Evolutionary conservation across 352 stramenopile genomes (phyloP).

Genomic region (Globisporangium solare): DNA sequence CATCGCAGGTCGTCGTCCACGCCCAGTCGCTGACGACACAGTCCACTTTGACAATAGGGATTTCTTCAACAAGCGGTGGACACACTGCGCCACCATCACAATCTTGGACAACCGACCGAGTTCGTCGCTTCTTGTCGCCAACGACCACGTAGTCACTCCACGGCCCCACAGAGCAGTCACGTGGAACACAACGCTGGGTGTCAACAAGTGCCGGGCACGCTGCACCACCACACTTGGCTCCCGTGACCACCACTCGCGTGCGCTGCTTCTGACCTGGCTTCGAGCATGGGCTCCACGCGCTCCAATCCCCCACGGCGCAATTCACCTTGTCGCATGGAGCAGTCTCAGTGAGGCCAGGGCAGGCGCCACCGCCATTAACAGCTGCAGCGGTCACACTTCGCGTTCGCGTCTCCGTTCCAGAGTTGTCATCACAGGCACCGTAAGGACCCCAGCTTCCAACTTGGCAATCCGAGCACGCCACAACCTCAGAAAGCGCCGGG

Average conservation of each 20-base stretch:
- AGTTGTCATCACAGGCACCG: conserved; percentile 26
- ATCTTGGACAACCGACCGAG: conserved; percentile 3
- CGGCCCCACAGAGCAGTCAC: conserved; percentile 17
- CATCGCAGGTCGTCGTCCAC: conserved; percentile 24
- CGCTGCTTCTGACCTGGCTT: conserved; percentile 13
- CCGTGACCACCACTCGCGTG: conserved; percentile 16
- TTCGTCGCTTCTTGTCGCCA: conserved; percentile 15
- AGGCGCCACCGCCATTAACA: conserved; percentile 33
- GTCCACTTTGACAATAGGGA: conserved; percentile 21
- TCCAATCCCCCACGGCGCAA: conserved; percentile 54
- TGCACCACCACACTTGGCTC: conserved; percentile 16
- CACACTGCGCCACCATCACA: conserved; percentile 14
- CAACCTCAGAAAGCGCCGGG: conserved; percentile 30
- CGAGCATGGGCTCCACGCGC: conserved; percentile 24
- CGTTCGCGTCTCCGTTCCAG: conserved; percentile 25
- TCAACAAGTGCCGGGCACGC: conserved; percentile 21
- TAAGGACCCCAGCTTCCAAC: conserved; percentile 32
- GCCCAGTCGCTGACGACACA: conserved; percentile 19
- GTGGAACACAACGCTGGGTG: conserved; percentile 17
- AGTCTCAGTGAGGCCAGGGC: conserved; percentile 24
- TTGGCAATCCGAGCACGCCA: conserved; percentile 29
- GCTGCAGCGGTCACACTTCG: conserved; percentile 23
- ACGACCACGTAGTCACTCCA: conserved; percentile 22
- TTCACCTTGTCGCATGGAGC: conserved; percentile 38
- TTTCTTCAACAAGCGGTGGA: conserved; percentile 13